Evolutionary conservation across 352 stramenopile species (phyloP), one percentile per base, ranked within the genome.

Genomic region (Globisporangium yorkense): DNA sequence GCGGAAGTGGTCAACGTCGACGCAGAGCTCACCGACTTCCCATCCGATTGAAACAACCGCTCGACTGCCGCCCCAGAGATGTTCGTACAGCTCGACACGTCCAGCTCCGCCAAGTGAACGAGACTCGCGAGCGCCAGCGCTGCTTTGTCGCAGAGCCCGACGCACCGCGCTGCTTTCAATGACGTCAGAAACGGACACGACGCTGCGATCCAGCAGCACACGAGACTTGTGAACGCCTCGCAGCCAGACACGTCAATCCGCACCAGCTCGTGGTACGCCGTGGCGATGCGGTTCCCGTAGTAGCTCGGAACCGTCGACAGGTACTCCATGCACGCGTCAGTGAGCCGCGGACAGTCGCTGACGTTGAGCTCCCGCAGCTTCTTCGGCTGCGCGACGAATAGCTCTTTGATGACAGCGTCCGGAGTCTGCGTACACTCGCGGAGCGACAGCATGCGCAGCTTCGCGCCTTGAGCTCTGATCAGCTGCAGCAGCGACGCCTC

Each of bases 201-300:
- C 2, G 80, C 70, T n/a, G 76, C 67, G 31, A 94, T 79, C 66
- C 72, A 89, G 15, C 67, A 74, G 46, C 73, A 88, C 21, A 66
- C 71, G 7, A 90, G 67, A 33, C 74, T 76, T 6, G 81, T 89
- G 35, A 92, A 52, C 1, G 31, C 56, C 3, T 24, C 49, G 37
- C 80, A 89, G 2, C 71, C 74, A 1, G 80, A 85, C 20, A 94
- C 61, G 51, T 94, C 78, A 10, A 92, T 44, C 10, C 63, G 66
- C 10, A 44, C n/a, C 12, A 89, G 43, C 31, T 61, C 58, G 13
- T 71, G 66, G 41, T 89, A 89, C 13, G 66, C 70, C 8, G 66
- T 68, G 9, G 75, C 64, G 40, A 67, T 58, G 1, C 71, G 73
- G 29, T 75, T 74, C 29, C 80, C 80, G 24, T 75, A 84, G 56